Evolutionary conservation across 371 early-diverging fungal genomes (phyloP), one percentile per base, ranked within the genome.

Genomic region (Cokeromyces recurvatus): DNA sequence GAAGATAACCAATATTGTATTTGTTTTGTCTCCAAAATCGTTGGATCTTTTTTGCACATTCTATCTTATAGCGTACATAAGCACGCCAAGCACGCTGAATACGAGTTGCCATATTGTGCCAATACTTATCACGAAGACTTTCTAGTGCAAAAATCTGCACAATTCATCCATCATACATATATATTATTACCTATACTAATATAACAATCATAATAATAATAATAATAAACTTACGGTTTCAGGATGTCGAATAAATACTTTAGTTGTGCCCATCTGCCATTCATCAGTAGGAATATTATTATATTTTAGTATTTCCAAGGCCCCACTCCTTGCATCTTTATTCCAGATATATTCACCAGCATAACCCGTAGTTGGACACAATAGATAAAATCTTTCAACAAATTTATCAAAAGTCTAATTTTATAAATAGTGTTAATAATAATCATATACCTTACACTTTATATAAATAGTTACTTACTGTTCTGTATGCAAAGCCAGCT

Each of bases 261-360:
- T 95, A 53, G 86, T 86, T 4, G 83, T 84, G 41, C 96, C 97
- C 58, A 95, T 78, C 69, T 97, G 97, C 97, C 97, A 98, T 65
- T 96, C 95, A 29, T 90, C 88, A 1, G 77, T 49, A 20, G 85
- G 84, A 53, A 98, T 90, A 40, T 84, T 82, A 21, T 89, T 90
- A 40, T 93, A 88, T 52, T 85, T 79, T 52, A 98, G 74, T 52
- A 98, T 94, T 50, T 79, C 73, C 22, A 84, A 67, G 7, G 89
- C 77, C 31, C 85, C 85, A 24, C 67, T 64, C 20, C 58, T 57
- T 19, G 92, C 83, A 37, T 90, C 86, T 9, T 97, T 92, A 39
- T 80, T 67, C 97, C 97, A 97, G 1, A 78, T 86, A 47, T 85
- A 87, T 51, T 89, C 79, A 39, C 83, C 95, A 60, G 90, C 93